phyloP scores from a whole-genome alignment of 2,329 filamentous ascomycete genomes.

The Clonostachys rhizophaga region DNA sequence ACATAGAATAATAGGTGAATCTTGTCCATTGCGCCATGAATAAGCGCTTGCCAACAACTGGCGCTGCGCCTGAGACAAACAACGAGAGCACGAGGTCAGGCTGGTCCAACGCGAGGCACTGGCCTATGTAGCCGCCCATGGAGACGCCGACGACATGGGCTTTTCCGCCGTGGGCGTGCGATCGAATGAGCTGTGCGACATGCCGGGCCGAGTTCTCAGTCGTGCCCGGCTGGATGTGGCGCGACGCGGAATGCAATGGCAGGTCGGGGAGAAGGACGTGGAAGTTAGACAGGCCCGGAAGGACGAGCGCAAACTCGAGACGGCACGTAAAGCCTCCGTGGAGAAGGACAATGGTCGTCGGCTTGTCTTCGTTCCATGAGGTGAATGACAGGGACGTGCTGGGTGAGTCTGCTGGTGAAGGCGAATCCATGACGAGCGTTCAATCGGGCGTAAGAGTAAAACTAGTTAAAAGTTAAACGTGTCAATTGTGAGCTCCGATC shows the following conservation, averaged over 20 bases:
- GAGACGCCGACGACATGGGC: constrained; percentile 35
- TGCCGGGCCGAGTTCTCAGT: constrained; percentile 19
- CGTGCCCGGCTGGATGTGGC: constrained; percentile 20
- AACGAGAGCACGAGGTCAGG: constrained; percentile 25
- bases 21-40: constrained; percentile 16
- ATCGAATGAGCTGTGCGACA: constrained; percentile 26
- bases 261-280: constrained; percentile 32
- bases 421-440: background rate
- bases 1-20: constrained; percentile 16
- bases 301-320: constrained; percentile 25
- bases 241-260: constrained; percentile 29
- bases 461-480: too few species aligned
- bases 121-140: constrained; percentile 27
- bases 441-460: too few species aligned
- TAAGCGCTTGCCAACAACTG: constrained; percentile 14
- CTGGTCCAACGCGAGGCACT: constrained; percentile 22
- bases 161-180: constrained; percentile 22
- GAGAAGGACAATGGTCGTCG: constrained; percentile 20
- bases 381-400: background rate
- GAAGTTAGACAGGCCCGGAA: constrained; percentile 24
- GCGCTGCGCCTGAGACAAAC: constrained; percentile 25
- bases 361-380: constrained; percentile 18
- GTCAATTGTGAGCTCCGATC: too few species aligned
- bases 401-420: background rate
- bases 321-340: constrained; percentile 23